phyloP scores from a whole-genome alignment of 2,329 filamentous ascomycete genomes.

The Pseudopyrenochaeta lycopersici region DNA sequence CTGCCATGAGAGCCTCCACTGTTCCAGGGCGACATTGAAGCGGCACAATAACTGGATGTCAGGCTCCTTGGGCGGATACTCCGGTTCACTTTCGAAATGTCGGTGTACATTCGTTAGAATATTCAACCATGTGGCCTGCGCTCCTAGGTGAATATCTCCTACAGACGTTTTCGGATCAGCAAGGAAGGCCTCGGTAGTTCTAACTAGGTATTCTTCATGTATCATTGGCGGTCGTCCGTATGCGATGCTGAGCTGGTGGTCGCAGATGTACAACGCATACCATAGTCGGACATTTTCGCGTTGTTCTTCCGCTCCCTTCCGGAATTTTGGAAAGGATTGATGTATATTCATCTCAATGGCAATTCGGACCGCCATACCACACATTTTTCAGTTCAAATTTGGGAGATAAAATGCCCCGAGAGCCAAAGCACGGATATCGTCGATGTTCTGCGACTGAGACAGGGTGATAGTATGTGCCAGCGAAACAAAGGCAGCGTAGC shows the following conservation, averaged over 20 bases:
- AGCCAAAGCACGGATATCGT: constrained; percentile 50
- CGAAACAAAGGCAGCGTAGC: constrained; percentile 44
- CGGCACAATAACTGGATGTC: constrained; percentile 50
- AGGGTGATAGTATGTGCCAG: constrained; percentile 45
- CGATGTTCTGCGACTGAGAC: constrained; percentile 46
- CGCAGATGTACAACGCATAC: constrained; percentile 51
- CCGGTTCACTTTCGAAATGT: constrained; percentile 42
- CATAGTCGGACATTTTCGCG: constrained; percentile 51
- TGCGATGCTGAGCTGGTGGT: constrained; percentile 53
- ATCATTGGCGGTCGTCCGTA: constrained; percentile 53
- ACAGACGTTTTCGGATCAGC: constrained; percentile 37
- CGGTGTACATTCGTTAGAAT: constrained; percentile 47
- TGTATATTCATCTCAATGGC: constrained; percentile 53
- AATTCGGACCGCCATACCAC: constrained; percentile 50
- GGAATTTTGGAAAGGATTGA: constrained; percentile 47
- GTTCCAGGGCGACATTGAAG: constrained; percentile 55
- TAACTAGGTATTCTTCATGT: constrained; percentile 49
- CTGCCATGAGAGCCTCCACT: constrained; percentile 53
- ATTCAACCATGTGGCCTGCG: constrained; percentile 45
- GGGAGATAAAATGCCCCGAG: constrained; percentile 53
- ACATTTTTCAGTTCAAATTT: constrained; percentile 52
- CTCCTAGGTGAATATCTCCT: constrained; percentile 40
- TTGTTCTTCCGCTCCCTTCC: constrained; percentile 43
- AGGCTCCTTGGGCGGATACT: constrained; percentile 47
- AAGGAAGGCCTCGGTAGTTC: constrained; percentile 46